Conservation (phyloP, 1,284 basidiomycete species). For the Apiotrichum siamense region DNA sequence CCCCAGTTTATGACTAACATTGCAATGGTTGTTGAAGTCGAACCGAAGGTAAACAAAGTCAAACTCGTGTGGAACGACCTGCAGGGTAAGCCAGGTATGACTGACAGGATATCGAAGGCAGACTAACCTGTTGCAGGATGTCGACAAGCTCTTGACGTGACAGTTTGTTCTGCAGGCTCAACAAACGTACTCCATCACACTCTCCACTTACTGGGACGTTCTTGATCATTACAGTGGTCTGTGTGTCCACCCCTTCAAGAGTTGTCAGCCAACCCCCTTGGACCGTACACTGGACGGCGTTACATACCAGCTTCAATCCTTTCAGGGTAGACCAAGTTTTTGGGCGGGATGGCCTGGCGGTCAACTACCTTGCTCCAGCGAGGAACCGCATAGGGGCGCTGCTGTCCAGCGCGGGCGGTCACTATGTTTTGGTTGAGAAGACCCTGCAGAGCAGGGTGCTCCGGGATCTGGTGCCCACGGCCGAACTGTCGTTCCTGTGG, state of each 20-base stretch:
- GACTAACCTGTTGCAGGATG: constrained; percentile 38
- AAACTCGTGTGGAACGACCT: constrained; percentile 43
- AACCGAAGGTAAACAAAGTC: constrained; percentile 48
- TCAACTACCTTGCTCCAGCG: constrained; percentile 19
- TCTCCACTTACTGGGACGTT: constrained; percentile 40
- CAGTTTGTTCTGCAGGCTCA: constrained; percentile 39
- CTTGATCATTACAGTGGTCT: constrained; percentile 48
- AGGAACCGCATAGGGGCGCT: neutral
- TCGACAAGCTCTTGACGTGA: constrained; percentile 42
- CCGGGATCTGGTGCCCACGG: neutral
- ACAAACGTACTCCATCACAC: neutral
- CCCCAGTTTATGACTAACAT: constrained; percentile 26
- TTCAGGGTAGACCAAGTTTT: constrained; percentile 38
- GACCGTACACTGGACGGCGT: no score
- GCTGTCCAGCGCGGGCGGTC: constrained; percentile 21
- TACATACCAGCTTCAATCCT: constrained; percentile 31
- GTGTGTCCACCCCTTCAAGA: constrained; percentile 1
- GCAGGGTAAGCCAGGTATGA: neutral
- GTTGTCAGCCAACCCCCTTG: neutral
- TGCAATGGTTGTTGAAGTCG: constrained; percentile 47
- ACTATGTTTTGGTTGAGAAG: constrained; percentile 28
- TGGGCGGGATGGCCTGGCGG: constrained; percentile 30
- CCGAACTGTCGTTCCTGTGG: neutral
- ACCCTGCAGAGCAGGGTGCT: constrained; percentile 19
- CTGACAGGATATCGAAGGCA: no score